Conservation (phyloP, 1,284 basidiomycete species). For the Pyrrhoderma noxium region DNA sequence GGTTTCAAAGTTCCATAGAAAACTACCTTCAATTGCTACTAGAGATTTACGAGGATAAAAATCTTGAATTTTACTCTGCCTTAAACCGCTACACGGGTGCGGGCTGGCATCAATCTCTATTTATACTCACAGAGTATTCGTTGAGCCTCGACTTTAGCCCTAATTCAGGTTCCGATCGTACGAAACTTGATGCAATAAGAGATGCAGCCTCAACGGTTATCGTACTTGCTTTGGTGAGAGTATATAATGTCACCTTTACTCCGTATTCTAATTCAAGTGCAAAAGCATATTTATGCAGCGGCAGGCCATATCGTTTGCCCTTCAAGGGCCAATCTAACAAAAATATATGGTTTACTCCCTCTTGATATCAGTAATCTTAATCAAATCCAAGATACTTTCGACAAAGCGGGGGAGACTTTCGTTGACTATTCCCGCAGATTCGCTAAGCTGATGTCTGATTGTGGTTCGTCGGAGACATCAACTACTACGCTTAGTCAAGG, state of each 20-base stretch:
- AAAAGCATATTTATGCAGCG: slow-evolving; percentile 11
- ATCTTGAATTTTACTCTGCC: too few relatives aligned
- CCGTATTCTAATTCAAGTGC: not conserved
- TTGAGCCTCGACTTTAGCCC: not conserved
- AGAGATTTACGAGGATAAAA: not conserved
- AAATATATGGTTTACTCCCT: not conserved
- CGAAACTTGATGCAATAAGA: not conserved
- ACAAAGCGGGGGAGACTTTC: not conserved
- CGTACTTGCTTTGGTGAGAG: slow-evolving; percentile 5
- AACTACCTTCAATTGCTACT: not conserved
- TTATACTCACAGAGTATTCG: slow-evolving; percentile 12
- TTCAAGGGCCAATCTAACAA: not conserved
- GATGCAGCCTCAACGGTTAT: slow-evolving; percentile 8
- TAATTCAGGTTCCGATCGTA: not conserved
- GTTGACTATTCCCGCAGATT: not conserved
- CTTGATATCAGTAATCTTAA: not conserved
- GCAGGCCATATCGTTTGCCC: slow-evolving; percentile 1
- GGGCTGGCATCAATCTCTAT: slow-evolving; percentile 8
- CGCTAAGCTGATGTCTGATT: not conserved
- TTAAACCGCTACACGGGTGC: too few relatives aligned
- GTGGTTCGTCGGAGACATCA: not conserved
- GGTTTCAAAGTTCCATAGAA: not conserved
- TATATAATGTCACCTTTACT: not conserved
- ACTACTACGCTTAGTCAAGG: not conserved
- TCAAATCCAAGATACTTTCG: not conserved